phyloP scores from a whole-genome alignment of 108 stramenopile species.

The Fragilaria crotonensis region DNA sequence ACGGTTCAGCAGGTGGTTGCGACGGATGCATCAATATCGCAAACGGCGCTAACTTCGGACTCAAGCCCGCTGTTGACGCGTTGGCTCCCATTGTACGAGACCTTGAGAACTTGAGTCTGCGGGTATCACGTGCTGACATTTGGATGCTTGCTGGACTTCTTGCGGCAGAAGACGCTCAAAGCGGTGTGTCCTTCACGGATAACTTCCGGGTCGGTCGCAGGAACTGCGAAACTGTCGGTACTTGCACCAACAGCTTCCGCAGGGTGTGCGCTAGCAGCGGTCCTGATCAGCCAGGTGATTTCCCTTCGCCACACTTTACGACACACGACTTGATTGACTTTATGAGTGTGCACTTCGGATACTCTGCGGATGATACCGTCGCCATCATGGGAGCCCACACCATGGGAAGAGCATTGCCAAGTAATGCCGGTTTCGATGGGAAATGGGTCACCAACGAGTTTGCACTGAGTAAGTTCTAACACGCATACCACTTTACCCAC shows the following conservation, averaged over 20 bases:
- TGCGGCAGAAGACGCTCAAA: constrained; percentile 29
- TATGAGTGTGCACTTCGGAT: constrained; percentile 36
- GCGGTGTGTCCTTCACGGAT: constrained; percentile 13
- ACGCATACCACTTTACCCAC: background rate
- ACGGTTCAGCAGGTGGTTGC: constrained; percentile 1
- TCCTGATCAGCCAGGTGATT: constrained; percentile 9
- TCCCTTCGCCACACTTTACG: constrained; percentile 8
- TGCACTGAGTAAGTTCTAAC: background rate
- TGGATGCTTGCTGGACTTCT: constrained; percentile 42
- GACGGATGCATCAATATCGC: constrained; percentile 45
- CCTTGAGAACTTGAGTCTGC: constrained; percentile 12
- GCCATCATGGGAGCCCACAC: constrained; percentile 58
- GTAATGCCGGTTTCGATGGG: constrained; percentile 38
- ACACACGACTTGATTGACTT: constrained; percentile 24
- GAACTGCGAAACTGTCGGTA: constrained; percentile 10
- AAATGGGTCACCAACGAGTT: constrained; percentile 5
- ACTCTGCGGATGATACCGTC: constrained; percentile 29
- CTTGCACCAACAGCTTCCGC: background rate
- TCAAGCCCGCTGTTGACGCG: constrained; percentile 33
- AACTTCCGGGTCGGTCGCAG: constrained; percentile 17
- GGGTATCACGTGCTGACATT: constrained; percentile 40
- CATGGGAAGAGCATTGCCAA: constrained; percentile 24
- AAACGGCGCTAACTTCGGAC: constrained; percentile 34
- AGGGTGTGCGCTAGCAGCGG: constrained; percentile 12
- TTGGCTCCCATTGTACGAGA: constrained; percentile 22